These are phyloP conservation scores for Phlebopus sp. DNA, from an alignment of 1,284 basidiomycete species.

Conservation along the genomic window DNA sequence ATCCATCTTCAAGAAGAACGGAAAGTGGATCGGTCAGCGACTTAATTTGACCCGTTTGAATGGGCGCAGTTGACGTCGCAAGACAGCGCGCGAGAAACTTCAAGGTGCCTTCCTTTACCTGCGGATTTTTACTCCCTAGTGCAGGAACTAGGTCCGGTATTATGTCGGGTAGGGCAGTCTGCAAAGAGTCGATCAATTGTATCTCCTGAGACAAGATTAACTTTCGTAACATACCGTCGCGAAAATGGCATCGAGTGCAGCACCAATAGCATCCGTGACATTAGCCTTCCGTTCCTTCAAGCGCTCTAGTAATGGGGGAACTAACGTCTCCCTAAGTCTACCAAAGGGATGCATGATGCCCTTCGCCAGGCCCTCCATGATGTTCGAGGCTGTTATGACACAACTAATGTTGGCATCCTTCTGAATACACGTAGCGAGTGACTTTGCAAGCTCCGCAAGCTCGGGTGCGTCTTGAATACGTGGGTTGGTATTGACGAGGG, in stretches of 20 bases:
- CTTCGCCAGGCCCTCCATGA: slow-evolving; percentile 84
- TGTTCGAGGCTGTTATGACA: slow-evolving; percentile 85
- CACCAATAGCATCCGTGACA: slow-evolving; percentile 87
- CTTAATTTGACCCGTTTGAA: slow-evolving; percentile 79
- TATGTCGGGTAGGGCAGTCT: slow-evolving; percentile 83
- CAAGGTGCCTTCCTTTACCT: slow-evolving; percentile 92
- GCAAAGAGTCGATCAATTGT: slow-evolving; percentile 21
- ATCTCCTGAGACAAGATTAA: slow-evolving; percentile 1
- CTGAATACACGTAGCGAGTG: slow-evolving; percentile 79
- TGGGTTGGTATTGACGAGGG: slow-evolving; percentile 69
- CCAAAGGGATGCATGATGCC: slow-evolving; percentile 78
- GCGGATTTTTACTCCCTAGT: slow-evolving; percentile 91
- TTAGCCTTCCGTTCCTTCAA: slow-evolving; percentile 93
- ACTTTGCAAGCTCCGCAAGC: slow-evolving; percentile 71
- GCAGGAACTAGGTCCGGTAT: slow-evolving; percentile 81
- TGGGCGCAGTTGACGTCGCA: slow-evolving; percentile 63
- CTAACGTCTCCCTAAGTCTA: slow-evolving; percentile 70
- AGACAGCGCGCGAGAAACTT: slow-evolving; percentile 88
- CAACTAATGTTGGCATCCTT: slow-evolving; percentile 96
- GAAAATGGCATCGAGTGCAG: slow-evolving; percentile 89
- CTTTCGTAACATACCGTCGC: slow-evolving; percentile 56
- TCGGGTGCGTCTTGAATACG: slow-evolving; percentile 79
- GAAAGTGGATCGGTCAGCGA: slow-evolving; percentile 80
- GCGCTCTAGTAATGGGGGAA: slow-evolving; percentile 83
- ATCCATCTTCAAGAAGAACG: slow-evolving; percentile 80